phyloP scores from a whole-genome alignment of 139 green algal genomes.

The Axilococcus clingmanii region DNA sequence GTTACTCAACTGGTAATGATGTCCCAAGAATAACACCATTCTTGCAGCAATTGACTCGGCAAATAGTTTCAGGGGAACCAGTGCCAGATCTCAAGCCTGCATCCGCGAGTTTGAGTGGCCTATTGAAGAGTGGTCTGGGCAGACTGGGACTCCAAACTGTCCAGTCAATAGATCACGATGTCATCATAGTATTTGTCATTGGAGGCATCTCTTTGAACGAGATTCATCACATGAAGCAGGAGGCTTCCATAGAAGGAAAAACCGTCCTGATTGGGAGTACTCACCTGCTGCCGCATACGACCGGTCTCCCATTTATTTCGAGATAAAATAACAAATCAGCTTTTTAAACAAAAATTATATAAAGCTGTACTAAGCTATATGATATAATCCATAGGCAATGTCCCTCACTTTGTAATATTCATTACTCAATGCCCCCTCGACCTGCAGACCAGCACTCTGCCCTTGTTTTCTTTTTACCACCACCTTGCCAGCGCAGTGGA shows the following conservation, averaged over 20 bases:
- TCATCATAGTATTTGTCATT: conserved; percentile 56
- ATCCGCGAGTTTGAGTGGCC: conserved; percentile 28
- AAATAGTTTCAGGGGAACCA: background rate
- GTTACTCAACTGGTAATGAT: too few relatives aligned
- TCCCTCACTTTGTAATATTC: conserved; percentile 51
- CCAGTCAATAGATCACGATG: conserved; percentile 27
- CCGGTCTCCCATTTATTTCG: conserved; percentile 2
- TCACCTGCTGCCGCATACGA: background rate
- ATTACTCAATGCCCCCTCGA: conserved; percentile 50
- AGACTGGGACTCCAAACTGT: conserved; percentile 37
- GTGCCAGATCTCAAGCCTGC: conserved; percentile 20
- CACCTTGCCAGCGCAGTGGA: conserved; percentile 41
- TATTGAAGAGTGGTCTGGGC: conserved; percentile 43
- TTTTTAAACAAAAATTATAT: background rate
- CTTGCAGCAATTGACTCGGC: too few relatives aligned
- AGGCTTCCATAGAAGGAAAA: background rate
- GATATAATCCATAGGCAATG: conserved; percentile 64
- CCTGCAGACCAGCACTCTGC: conserved; percentile 28
- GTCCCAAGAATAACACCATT: too few relatives aligned
- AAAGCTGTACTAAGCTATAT: conserved; percentile 43
- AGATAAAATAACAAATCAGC: background rate
- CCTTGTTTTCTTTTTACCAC: conserved; percentile 19
- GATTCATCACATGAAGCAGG: conserved; percentile 2
- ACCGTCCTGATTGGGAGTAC: conserved; percentile 2
- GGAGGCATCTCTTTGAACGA: conserved; percentile 26